Base-by-base conservation (phyloP, 83 land plant genomes). In the Picea abies region DNA sequence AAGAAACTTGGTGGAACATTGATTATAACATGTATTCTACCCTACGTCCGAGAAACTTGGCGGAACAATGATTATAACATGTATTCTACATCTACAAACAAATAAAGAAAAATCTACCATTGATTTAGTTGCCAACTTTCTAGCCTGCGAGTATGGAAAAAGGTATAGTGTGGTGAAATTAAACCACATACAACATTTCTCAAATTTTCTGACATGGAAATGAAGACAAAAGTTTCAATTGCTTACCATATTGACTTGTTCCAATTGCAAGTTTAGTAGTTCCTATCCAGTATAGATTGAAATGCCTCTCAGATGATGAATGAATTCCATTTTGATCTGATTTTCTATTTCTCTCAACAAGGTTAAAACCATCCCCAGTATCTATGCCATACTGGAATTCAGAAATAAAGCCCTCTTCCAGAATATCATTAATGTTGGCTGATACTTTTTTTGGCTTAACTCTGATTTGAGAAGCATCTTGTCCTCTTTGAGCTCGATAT, bases 401-500 rank as follows among this genome's bases (percentile, higher is more conserved):
- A 64, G 0, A 17, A 64, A 17, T 16, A 35, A 37, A 65, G 4
- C 75, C 87, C 82, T 82, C 79, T 47, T 29, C 64, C 82, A 63
- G 23, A 81, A 9, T 2, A 83, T 69, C 15, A 61, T 8, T 5
- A 58, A 37, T 79, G 14, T n/a, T 62, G 15, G 37, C 47, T 77
- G 67, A 23, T n/a, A 58, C 39, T 44, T 84, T 90, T 69, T 76
- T 26, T 29, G 88, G 29, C 82, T 86, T 94, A 20, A 89, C 76
- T 25, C 82, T 83, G 62, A 93, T 81, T 84, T 96, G 98, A 25
- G 91, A 93, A 81, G 97, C 93, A 84, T 86, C 73, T 15, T 90
- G 87, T 68, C 99, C 98, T 82, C 98, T 88, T 60, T 84, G 89
- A 4, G 91, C 84, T 80, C 91, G 89, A 81, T 89, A 88, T 6